A percentile compares a stretch with the other conserved stretches of the same genome.
Evolutionary conservation across 2,329 filamentous ascomycete genomes (phyloP).

Genomic region (Graphiopsis chlorocephala): DNA sequence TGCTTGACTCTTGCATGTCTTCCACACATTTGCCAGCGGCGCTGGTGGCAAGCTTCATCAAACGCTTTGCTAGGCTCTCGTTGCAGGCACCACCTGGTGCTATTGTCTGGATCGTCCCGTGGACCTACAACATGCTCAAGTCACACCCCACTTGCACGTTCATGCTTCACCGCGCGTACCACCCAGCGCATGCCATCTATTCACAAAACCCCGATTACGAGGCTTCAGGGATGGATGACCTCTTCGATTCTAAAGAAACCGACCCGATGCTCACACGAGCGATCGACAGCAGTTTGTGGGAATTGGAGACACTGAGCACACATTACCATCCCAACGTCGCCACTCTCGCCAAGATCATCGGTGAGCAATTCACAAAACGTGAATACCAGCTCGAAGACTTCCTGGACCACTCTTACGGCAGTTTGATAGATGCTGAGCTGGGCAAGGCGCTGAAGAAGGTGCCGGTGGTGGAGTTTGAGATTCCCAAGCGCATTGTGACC

Average conservation of each 20-base stretch:
- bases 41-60: slow-evolving; percentile 93
- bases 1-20: slow-evolving; percentile 83
- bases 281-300: slow-evolving; percentile 93
- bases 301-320: slow-evolving; percentile 82
- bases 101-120: slow-evolving; percentile 84
- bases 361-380: slow-evolving; percentile 95
- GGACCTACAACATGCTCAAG: slow-evolving; percentile 92
- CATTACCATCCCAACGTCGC: slow-evolving; percentile 98
- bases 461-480: slow-evolving; percentile 89
- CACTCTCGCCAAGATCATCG: slow-evolving; percentile 87
- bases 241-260: slow-evolving; percentile 70
- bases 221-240: slow-evolving; percentile 65
- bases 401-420: slow-evolving; percentile 88
- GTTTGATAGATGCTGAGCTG: slow-evolving; percentile 80
- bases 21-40: slow-evolving; percentile 90
- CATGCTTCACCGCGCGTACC: slow-evolving; percentile 76
- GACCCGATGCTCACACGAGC: slow-evolving; percentile 85
- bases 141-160: slow-evolving; percentile 88
- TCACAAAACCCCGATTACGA: slow-evolving; percentile 38
- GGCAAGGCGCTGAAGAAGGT: slow-evolving; percentile 78
- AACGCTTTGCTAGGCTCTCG: slow-evolving; percentile 78
- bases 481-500: slow-evolving; percentile 78
- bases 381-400: slow-evolving; percentile 97
- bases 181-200: slow-evolving; percentile 34
- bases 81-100: slow-evolving; percentile 87